These are phyloP conservation scores for Protostelium mycophagum DNA, from an alignment of 78 protist species.

Conservation along the genomic window DNA sequence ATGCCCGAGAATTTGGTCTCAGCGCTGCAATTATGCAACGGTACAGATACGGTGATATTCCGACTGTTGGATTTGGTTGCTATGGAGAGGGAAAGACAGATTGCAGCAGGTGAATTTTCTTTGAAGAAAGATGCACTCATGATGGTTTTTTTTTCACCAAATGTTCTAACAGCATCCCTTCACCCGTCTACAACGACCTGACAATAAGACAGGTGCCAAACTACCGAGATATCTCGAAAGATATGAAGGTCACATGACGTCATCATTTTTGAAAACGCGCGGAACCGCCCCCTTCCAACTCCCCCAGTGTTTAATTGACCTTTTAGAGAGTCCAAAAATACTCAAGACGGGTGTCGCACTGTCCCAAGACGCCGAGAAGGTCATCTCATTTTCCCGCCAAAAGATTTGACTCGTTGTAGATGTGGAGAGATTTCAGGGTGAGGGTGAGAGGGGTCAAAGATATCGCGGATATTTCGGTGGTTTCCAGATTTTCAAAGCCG, in stretches of 20 bases:
- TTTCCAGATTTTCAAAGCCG: background rate
- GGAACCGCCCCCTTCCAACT: background rate
- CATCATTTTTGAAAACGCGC: too few relatives aligned
- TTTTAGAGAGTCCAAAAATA: background rate
- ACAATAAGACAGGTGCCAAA: background rate
- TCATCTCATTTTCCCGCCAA: background rate
- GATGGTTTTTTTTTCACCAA: background rate
- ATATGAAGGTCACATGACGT: too few relatives aligned
- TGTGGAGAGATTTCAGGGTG: background rate
- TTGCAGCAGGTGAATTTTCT: too few relatives aligned
- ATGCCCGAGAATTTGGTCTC: background rate
- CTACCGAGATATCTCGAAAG: background rate
- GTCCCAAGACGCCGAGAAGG: background rate
- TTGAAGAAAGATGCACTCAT: too few relatives aligned
- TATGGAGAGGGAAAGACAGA: background rate
- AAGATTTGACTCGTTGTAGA: slow-evolving; percentile 1
- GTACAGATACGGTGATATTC: background rate
- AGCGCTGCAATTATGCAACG: background rate
- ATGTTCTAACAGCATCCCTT: background rate
- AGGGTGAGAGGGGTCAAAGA: background rate
- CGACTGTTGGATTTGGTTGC: background rate
- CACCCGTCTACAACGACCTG: background rate
- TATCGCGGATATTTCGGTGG: background rate
- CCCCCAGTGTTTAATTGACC: background rate
- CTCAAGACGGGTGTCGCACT: background rate